Evolutionary conservation across 768 basidiomycete species (phyloP).

Genomic region (Lanmaoa pseudosensibilis): DNA sequence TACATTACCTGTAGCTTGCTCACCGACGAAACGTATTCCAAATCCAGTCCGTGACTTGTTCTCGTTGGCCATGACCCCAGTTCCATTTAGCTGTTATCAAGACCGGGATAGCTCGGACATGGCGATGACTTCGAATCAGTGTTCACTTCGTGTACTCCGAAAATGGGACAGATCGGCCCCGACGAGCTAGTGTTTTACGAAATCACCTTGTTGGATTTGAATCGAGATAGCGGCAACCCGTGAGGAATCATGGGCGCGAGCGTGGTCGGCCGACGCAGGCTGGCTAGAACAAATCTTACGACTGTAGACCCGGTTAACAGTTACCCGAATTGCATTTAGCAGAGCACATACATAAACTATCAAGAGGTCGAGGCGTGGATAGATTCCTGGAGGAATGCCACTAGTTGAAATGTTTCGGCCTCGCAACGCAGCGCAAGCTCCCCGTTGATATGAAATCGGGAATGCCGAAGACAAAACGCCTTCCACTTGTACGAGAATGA

Average conservation of each 20-base stretch:
- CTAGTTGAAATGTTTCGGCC: constrained; percentile 7
- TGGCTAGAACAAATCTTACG: neutral
- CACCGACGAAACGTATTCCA: neutral
- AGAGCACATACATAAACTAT: constrained; percentile 13
- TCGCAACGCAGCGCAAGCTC: neutral
- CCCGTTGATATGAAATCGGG: neutral
- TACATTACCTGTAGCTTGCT: neutral
- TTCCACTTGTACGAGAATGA: constrained; percentile 10
- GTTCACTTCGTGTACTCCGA: neutral
- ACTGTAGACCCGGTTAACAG: neutral
- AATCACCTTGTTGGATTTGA: neutral
- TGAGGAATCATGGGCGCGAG: neutral
- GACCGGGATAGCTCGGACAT: neutral
- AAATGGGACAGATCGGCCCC: neutral
- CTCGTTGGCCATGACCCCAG: neutral
- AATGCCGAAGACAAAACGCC: neutral
- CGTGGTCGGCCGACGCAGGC: neutral
- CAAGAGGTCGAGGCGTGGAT: neutral
- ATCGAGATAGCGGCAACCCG: neutral
- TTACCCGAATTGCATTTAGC: neutral
- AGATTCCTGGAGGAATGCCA: neutral
- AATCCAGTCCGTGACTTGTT: neutral
- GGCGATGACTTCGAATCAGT: neutral
- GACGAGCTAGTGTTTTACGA: neutral
- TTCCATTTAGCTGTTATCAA: neutral